phyloP scores from a whole-genome alignment of 2,329 filamentous ascomycete genomes.

The Bipolaris gigantea region DNA sequence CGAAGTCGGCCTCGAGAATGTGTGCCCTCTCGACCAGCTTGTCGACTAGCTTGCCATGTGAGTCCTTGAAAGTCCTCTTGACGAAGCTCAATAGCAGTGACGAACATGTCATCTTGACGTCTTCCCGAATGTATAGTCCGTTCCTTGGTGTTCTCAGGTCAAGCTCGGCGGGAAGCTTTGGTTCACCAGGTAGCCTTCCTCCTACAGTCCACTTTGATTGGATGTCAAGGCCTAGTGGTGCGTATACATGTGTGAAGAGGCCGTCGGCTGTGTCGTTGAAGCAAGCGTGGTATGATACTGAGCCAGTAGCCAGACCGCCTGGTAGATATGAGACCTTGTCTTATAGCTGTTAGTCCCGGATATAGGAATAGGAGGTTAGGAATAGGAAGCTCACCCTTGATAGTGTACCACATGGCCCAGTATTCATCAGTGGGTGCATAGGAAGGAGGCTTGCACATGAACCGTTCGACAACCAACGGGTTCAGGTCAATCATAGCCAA shows the following conservation, averaged over 20 bases:
- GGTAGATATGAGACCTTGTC: slow-evolving; percentile 78
- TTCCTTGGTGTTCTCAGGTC: slow-evolving; percentile 65
- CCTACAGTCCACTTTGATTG: slow-evolving; percentile 76
- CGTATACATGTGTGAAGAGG: slow-evolving; percentile 80
- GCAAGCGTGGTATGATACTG: slow-evolving; percentile 76
- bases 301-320: slow-evolving; percentile 63
- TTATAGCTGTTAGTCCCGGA: slow-evolving; percentile 4
- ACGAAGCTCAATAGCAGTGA: slow-evolving; percentile 75
- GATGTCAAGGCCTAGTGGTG: slow-evolving; percentile 79
- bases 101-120: slow-evolving; percentile 81
- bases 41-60: slow-evolving; percentile 71
- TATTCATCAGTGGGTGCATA: slow-evolving; percentile 71
- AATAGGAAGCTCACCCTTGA: slow-evolving; percentile 38
- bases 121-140: slow-evolving; percentile 81
- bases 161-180: slow-evolving; percentile 64
- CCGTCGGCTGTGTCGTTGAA: slow-evolving; percentile 75
- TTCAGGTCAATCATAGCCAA: slow-evolving; percentile 85
- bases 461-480: slow-evolving; percentile 74
- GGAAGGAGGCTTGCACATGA: slow-evolving; percentile 67
- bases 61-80: slow-evolving; percentile 78
- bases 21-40: slow-evolving; percentile 44
- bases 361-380: background rate
- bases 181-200: slow-evolving; percentile 72
- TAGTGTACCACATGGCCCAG: slow-evolving; percentile 71
- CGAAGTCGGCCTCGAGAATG: slow-evolving; percentile 37